Percentiles rank a stretch among this genome's conserved stretches.
phyloP scores from a whole-genome alignment of 768 basidiomycete species.

The Suillus variegatus region DNA sequence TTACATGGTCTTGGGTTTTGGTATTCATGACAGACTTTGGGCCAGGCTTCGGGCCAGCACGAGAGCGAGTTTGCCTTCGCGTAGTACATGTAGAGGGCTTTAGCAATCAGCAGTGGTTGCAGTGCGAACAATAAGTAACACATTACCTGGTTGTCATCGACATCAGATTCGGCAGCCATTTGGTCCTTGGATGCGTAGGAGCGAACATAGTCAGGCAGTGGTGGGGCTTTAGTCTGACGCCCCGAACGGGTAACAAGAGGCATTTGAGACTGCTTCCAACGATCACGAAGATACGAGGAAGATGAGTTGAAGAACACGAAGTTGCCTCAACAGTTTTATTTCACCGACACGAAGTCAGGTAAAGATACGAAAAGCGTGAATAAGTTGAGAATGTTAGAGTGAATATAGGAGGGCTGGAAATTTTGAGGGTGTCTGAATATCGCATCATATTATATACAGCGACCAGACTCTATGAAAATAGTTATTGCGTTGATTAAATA shows the following conservation, averaged over 20 bases:
- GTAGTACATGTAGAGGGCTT: background rate
- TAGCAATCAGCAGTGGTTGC: background rate
- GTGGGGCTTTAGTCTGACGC: background rate
- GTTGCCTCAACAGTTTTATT: conserved; percentile 1
- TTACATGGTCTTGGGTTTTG: background rate
- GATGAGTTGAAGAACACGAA: background rate
- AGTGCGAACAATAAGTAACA: background rate
- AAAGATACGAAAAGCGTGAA: background rate
- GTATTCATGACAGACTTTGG: background rate
- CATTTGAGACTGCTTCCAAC: background rate
- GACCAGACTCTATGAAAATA: background rate
- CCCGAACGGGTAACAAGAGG: background rate
- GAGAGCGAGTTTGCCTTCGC: background rate
- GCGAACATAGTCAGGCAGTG: background rate
- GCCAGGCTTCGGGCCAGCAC: background rate
- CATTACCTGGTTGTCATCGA: conserved; percentile 1
- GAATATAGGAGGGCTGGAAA: background rate
- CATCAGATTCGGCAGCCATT: background rate
- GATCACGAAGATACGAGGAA: background rate
- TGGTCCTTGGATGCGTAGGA: background rate
- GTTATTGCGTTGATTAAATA: background rate
- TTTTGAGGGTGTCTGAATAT: background rate
- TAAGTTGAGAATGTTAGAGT: background rate
- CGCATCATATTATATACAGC: background rate
- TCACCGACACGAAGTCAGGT: conserved; percentile 1